These are phyloP conservation scores for Oxytropis ochrocephala DNA, from an alignment of 306 rosid species.

Conservation along the genomic window DNA sequence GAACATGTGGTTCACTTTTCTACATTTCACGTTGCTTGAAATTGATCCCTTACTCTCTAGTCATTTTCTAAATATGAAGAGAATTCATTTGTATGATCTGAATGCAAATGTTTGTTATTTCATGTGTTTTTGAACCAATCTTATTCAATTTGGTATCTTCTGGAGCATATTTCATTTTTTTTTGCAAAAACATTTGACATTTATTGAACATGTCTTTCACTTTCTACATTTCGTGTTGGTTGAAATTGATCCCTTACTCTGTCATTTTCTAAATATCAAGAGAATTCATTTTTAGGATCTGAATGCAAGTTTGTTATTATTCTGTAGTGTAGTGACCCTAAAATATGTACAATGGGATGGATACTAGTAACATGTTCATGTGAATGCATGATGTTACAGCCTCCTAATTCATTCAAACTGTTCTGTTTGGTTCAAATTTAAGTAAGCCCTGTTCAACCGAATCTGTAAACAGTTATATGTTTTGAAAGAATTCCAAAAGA, in stretches of 20 bases:
- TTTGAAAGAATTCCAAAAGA: neutral
- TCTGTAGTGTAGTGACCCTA: neutral
- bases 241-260: neutral
- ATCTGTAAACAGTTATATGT: neutral
- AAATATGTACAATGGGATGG: neutral
- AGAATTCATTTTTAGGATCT: neutral
- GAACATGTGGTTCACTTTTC: neutral
- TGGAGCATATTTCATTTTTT: neutral
- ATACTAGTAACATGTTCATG: neutral
- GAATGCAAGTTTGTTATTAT: constrained; percentile 2
- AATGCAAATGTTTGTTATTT: too few species aligned
- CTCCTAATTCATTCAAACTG: neutral
- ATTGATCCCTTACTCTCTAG: neutral
- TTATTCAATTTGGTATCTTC: neutral
- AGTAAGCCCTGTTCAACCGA: neutral
- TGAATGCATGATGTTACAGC: neutral
- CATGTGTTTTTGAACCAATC: neutral
- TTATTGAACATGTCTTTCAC: neutral
- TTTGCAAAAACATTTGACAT: neutral
- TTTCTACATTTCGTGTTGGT: neutral
- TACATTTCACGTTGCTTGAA: neutral
- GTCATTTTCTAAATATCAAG: neutral
- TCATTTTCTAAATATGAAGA: neutral
- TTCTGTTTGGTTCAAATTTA: constrained; percentile 2
- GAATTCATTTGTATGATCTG: neutral